Evolutionary conservation across 1,139 yeast genomes (phyloP), one percentile per base, ranked within the genome.

Genomic region (Ogataea hybrid): DNA sequence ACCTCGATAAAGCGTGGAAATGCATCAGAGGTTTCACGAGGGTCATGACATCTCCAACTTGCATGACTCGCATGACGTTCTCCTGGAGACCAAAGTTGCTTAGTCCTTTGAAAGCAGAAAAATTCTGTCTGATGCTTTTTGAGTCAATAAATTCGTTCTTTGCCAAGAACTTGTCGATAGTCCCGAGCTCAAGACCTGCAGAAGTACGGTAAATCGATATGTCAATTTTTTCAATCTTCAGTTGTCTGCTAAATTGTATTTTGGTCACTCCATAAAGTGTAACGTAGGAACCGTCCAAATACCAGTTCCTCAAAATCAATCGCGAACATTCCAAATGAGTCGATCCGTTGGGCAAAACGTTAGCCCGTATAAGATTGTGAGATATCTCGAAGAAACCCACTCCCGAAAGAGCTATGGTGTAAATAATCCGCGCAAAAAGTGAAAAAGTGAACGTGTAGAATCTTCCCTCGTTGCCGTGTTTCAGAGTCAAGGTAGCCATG

Each of bases 1-100:
- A 50, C n/a, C 67, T 64, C 2, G 66, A 62, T 8, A 62, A 53
- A 39, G 71, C 59, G 18, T 83, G 72, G 53, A 75, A 81, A 22
- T 72, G 69, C 81, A 84, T 81, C 43, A 84, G 64, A 23, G 84
- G 79, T 44, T 76, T 73, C 53, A 86, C 70, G 47, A 77, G 77
- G 0, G 87, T 72, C 85, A 87, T 81, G 2, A 83, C 82, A 61
- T 85, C 94, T 35, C 88, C 75, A 3, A 85, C 76, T 60, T 86
- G 92, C 65, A 86, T 62, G 25, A 81, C 70, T 41, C 90, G 67
- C 77, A 84, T 73, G 3, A 86, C 81, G 27, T 72, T 70, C 36
- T 75, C 80, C 39, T 77, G 77, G n/a, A 84, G 63, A 0, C 95
- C 95, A 48, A 75, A 77, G 42, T 75, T 68, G 17, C 78, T 66